Percentiles rank a stretch among this genome's conserved stretches.
phyloP scores from a whole-genome alignment of 2,329 filamentous ascomycete species.

The Eutypella sp. region DNA sequence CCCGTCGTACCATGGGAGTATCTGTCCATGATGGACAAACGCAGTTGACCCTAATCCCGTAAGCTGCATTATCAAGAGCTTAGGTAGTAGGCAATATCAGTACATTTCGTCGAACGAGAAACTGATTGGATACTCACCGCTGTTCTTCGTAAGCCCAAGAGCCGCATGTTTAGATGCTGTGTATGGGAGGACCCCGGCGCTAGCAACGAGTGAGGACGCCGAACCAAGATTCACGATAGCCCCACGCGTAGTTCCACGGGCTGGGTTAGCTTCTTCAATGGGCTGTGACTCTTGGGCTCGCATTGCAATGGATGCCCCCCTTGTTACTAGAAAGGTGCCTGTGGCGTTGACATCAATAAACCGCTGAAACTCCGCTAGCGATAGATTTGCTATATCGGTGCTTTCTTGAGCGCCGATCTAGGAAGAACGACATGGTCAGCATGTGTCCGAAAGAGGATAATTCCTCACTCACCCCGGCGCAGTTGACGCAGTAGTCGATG shows the following conservation, averaged over 20 bases:
- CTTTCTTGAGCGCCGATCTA: not conserved
- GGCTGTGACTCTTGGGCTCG: not conserved
- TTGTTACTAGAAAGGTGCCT: constrained; percentile 1
- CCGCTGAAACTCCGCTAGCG: not conserved
- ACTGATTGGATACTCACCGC: no score
- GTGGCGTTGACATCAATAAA: not conserved
- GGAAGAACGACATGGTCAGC: no score
- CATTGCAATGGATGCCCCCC: not conserved
- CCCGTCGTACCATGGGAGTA: constrained; percentile 23
- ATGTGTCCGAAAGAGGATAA: no score
- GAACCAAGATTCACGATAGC: constrained; percentile 1
- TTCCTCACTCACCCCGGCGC: constrained; percentile 4
- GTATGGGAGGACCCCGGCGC: not conserved
- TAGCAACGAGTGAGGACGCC: not conserved
- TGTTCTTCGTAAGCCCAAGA: constrained; percentile 1
- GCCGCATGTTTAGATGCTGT: constrained; percentile 1
- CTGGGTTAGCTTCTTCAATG: not conserved
- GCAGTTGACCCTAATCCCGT: constrained; percentile 27
- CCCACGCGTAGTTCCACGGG: not conserved
- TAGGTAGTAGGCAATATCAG: no score
- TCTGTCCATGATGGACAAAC: constrained; percentile 27
- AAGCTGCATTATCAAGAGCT: constrained; percentile 22
- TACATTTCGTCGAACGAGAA: no score
- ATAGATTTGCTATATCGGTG: not conserved
- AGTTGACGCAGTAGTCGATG: not conserved